Evolutionary conservation across 345 rosid species (phyloP).

Genomic region (Dipteronia sinensis): DNA sequence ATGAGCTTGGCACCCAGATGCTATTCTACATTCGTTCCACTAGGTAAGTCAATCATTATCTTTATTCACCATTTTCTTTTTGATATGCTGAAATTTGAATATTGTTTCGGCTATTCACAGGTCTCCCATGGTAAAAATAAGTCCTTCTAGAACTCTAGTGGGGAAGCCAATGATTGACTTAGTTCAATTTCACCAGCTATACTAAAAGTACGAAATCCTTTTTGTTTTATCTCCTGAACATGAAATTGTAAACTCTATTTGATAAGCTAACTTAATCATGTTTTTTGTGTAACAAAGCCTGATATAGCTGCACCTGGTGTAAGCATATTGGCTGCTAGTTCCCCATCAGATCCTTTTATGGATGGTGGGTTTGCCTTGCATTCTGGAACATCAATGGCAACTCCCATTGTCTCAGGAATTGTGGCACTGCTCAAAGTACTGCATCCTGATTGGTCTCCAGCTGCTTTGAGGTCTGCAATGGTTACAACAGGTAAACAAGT

Average conservation of each 20-base stretch:
- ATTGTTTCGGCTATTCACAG: conserved; percentile 9
- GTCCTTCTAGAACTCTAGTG: conserved; percentile 28
- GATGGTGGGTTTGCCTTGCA: conserved; percentile 19
- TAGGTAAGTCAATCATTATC: conserved; percentile 22
- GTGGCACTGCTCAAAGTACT: conserved; percentile 41
- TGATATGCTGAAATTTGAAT: neutral
- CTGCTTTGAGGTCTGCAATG: conserved; percentile 50
- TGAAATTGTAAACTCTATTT: neutral
- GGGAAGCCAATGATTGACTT: conserved; percentile 37
- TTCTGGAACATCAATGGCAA: conserved; percentile 47
- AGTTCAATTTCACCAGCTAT: conserved; percentile 2
- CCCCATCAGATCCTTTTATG: conserved; percentile 12
- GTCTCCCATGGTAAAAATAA: conserved; percentile 25
- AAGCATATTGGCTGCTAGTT: conserved; percentile 39
- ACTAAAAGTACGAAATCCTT: conserved; percentile 15
- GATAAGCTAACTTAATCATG: neutral
- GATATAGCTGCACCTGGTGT: conserved; percentile 51
- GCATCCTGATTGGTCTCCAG: conserved; percentile 49
- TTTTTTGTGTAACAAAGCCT: conserved; percentile 30
- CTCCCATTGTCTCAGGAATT: conserved; percentile 44
- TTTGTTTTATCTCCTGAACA: neutral
- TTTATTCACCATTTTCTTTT: neutral
- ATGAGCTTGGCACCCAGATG: conserved; percentile 37
- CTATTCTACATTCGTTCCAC: conserved; percentile 39
- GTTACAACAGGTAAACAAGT: conserved; percentile 42